A percentile compares a stretch with the other conserved stretches of the same genome.
Conservation (phyloP, 306 rosid genomes). For the Cercis canadensis region DNA sequence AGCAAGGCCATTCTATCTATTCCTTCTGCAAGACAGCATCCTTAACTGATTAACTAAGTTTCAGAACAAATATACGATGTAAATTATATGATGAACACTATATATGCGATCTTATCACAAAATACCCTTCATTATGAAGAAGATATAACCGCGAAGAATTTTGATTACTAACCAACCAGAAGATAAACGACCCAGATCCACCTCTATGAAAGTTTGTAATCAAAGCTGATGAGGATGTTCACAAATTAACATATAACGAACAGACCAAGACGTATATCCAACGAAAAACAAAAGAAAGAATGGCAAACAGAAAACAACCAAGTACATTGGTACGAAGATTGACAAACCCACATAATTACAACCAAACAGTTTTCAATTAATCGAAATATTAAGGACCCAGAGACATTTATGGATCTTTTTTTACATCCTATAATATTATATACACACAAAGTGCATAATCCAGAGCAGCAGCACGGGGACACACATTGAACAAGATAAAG, state of each 20-base stretch:
- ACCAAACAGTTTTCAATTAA: slow-evolving; percentile 33
- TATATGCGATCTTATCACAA: too few relatives aligned
- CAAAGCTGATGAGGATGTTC: slow-evolving; percentile 27
- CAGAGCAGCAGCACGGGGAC: slow-evolving; percentile 36
- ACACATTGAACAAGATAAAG: slow-evolving; percentile 33
- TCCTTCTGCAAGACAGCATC: slow-evolving; percentile 12
- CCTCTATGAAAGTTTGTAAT: slow-evolving; percentile 21
- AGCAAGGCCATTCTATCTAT: slow-evolving; percentile 6
- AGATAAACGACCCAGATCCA: slow-evolving; percentile 53
- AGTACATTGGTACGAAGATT: slow-evolving; percentile 29
- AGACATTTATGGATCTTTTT: slow-evolving; percentile 33
- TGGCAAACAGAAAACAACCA: slow-evolving; percentile 33
- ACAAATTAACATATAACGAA: slow-evolving; percentile 24
- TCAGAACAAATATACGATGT: slow-evolving; percentile 36
- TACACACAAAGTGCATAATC: slow-evolving; percentile 29
- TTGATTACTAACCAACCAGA: slow-evolving; percentile 33
- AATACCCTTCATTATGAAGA: slow-evolving; percentile 22
- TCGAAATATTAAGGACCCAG: slow-evolving; percentile 42
- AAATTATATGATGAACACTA: too few relatives aligned
- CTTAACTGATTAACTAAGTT: slow-evolving; percentile 7
- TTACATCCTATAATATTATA: slow-evolving; percentile 28
- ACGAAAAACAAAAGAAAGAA: slow-evolving; percentile 31
- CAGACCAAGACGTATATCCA: slow-evolving; percentile 23
- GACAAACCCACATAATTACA: slow-evolving; percentile 39
- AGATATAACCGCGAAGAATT: slow-evolving; percentile 3